phyloP scores from a whole-genome alignment of 345 rosid species.

The Hypericum androsaemum region DNA sequence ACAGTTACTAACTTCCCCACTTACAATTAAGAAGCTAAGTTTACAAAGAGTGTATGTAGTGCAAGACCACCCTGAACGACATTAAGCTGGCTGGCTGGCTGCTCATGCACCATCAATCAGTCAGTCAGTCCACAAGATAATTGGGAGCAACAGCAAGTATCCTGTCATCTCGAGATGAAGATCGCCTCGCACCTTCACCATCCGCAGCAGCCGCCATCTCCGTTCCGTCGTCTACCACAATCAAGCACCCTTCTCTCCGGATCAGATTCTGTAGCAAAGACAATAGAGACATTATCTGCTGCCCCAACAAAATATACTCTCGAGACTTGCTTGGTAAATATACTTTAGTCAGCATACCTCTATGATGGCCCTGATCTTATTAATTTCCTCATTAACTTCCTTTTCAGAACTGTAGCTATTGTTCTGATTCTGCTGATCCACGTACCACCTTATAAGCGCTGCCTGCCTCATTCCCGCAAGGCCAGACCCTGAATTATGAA shows the following conservation, averaged over 20 bases:
- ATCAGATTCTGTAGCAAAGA: slow-evolving; percentile 63
- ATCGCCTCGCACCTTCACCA: slow-evolving; percentile 35
- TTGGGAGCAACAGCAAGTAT: slow-evolving; percentile 88
- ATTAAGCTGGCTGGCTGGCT: no score
- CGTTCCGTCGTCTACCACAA: slow-evolving; percentile 67
- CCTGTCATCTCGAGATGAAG: slow-evolving; percentile 55
- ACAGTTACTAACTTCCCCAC: no score
- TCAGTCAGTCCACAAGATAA: slow-evolving; percentile 58
- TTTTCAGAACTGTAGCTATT: slow-evolving; percentile 57
- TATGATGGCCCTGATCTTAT: slow-evolving; percentile 61
- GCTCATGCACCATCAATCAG: no score
- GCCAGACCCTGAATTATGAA: slow-evolving; percentile 47
- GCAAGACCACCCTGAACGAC: no score
- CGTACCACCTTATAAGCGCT: slow-evolving; percentile 78
- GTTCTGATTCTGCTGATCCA: slow-evolving; percentile 81
- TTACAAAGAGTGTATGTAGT: no score
- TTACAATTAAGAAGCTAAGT: no score
- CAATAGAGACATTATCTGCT: not conserved
- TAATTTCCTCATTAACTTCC: slow-evolving; percentile 62
- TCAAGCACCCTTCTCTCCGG: slow-evolving; percentile 72
- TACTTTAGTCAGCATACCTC: slow-evolving; percentile 32
- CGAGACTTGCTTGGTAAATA: no score
- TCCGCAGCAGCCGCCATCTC: slow-evolving; percentile 33
- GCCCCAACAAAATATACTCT: no score
- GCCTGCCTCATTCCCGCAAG: slow-evolving; percentile 81